Percentiles rank a stretch among this genome's conserved stretches.
Evolutionary conservation across 768 basidiomycete species (phyloP).

Genomic region (Tricholoma sp.): DNA sequence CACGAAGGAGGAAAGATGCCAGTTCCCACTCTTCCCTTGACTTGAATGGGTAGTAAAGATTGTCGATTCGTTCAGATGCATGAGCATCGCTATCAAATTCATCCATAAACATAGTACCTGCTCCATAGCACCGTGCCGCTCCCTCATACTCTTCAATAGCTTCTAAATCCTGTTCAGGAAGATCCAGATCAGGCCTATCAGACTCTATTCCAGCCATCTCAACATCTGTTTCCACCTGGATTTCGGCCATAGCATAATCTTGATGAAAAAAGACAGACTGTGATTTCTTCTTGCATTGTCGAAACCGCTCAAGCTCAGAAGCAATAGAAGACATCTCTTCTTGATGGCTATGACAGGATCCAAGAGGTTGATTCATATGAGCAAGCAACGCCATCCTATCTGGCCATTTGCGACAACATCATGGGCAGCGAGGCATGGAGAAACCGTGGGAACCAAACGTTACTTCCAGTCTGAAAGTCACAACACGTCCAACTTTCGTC

Average conservation of each 20-base stretch:
- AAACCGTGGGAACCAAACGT: neutral
- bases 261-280: neutral
- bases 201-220: neutral
- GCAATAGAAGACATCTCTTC: neutral
- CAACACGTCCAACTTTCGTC: neutral
- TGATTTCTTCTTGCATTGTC: neutral
- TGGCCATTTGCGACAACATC: neutral
- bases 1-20: conserved; percentile 21
- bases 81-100: conserved; percentile 19
- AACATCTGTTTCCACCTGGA: neutral
- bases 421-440: neutral
- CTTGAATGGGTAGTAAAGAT: conserved; percentile 27
- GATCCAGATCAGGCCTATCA: neutral
- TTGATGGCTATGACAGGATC: neutral
- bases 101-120: conserved; percentile 19
- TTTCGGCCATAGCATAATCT: neutral
- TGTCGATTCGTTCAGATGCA: conserved; percentile 13
- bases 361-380: conserved; percentile 2
- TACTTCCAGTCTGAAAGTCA: neutral
- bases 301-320: neutral
- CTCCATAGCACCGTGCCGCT: neutral
- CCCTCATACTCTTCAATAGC: neutral
- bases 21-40: conserved; percentile 27
- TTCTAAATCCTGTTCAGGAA: neutral
- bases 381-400: neutral